Evolutionary conservation across 148 eudicot species (phyloP).

Genomic region (Camellia sinensis): DNA sequence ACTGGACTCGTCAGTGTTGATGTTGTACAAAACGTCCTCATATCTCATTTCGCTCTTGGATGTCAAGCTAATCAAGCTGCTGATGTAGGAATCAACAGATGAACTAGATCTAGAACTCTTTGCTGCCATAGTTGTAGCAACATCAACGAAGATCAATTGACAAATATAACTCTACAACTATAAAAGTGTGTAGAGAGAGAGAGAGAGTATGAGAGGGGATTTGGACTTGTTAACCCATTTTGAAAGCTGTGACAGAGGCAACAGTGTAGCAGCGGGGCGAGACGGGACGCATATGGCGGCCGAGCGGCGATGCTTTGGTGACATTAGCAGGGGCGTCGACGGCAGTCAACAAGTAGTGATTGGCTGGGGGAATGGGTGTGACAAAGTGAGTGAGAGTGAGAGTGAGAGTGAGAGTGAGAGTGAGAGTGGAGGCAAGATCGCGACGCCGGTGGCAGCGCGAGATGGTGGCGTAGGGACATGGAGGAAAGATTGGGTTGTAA

Average conservation of each 20-base stretch:
- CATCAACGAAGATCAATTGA: not conserved
- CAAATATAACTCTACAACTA: not conserved
- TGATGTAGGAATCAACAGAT: conserved; percentile 77
- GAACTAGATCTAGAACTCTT: conserved; percentile 52
- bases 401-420: too few relatives aligned
- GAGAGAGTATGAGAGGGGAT: not conserved
- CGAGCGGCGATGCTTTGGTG: too few relatives aligned
- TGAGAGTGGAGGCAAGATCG: too few relatives aligned
- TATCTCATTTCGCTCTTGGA: conserved; percentile 88
- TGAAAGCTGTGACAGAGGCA: not conserved
- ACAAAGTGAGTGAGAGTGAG: too few relatives aligned
- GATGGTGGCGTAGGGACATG: too few relatives aligned
- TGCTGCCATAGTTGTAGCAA: conserved; percentile 41
- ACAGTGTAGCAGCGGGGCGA: too few relatives aligned
- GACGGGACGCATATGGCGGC: too few relatives aligned
- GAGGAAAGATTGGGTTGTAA: too few relatives aligned
- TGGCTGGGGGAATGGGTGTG: too few relatives aligned
- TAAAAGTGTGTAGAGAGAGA: not conserved
- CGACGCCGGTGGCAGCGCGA: too few relatives aligned
- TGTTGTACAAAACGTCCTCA: conserved; percentile 73
- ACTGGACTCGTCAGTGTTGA: conserved; percentile 80
- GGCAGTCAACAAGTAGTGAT: too few relatives aligned
- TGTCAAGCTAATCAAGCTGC: conserved; percentile 78
- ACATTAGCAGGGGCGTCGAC: too few relatives aligned
- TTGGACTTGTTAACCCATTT: not conserved